These are phyloP conservation scores for Geoglossum glabrum DNA, from an alignment of 495 filamentous ascomycete species.

Conservation along the genomic window DNA sequence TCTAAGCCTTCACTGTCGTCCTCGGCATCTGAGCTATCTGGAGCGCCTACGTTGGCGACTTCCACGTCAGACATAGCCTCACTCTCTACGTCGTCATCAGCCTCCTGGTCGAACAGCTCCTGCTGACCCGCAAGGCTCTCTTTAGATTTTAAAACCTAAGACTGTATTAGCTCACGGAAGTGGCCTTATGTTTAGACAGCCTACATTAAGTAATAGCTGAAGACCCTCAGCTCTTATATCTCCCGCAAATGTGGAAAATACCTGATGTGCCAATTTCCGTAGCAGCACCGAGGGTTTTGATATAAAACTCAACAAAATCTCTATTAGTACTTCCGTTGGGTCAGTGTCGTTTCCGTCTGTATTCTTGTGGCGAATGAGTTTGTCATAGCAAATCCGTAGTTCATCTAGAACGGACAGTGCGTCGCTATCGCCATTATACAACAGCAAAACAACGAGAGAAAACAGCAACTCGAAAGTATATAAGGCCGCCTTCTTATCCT, in stretches of 20 bases:
- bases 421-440: constrained; percentile 78
- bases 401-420: constrained; percentile 58
- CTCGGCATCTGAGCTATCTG: constrained; percentile 18
- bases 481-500: constrained; percentile 16
- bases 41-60: constrained; percentile 23
- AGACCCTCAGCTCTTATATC: constrained; percentile 51
- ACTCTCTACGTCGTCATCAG: constrained; percentile 20
- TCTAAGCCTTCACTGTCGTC: background rate
- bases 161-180: background rate
- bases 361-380: constrained; percentile 30
- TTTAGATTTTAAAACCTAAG: constrained; percentile 47
- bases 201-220: constrained; percentile 38
- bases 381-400: constrained; percentile 48
- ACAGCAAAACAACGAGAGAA: constrained; percentile 64
- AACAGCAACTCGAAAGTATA: constrained; percentile 63
- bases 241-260: constrained; percentile 59
- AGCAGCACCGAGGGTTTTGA: constrained; percentile 71
- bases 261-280: constrained; percentile 67
- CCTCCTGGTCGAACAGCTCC: constrained; percentile 62
- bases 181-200: background rate
- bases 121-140: constrained; percentile 70
- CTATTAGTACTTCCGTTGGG: constrained; percentile 56
- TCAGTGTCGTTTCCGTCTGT: constrained; percentile 33
- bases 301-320: constrained; percentile 71
- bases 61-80: constrained; percentile 19